phyloP scores from a whole-genome alignment of 129 eudicot genomes.

The sunflower (Helianthus annuus) region DNA sequence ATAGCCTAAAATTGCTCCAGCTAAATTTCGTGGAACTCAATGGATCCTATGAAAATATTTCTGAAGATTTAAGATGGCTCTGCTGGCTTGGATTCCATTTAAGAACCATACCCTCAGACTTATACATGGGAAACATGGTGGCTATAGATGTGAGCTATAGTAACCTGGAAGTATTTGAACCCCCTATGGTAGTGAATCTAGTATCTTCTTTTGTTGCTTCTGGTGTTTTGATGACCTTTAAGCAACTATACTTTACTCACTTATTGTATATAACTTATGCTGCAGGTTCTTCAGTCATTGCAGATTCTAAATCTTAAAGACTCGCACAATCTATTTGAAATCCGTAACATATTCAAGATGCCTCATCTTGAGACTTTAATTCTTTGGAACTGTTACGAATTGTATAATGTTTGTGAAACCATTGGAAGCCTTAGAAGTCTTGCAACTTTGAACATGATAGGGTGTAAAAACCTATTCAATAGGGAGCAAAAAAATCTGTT shows the following conservation, averaged over 20 bases:
- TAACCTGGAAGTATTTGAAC: slow-evolving; percentile 7
- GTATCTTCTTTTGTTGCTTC: not conserved
- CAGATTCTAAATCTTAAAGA: slow-evolving; percentile 36
- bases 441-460: slow-evolving; percentile 11
- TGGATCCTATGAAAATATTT: not conserved
- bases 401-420: slow-evolving; percentile 23
- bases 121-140: too few relatives aligned
- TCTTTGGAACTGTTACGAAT: slow-evolving; percentile 15
- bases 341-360: slow-evolving; percentile 7
- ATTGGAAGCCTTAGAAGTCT: slow-evolving; percentile 10
- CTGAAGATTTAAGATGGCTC: not conserved
- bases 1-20: not conserved
- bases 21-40: not conserved
- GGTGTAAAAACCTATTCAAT: not conserved
- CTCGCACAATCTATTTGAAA: slow-evolving; percentile 1
- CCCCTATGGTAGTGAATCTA: not conserved
- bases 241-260: not conserved
- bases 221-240: slow-evolving; percentile 8
- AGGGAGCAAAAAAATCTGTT: not conserved
- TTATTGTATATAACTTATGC: not conserved
- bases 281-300: slow-evolving; percentile 26
- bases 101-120: not conserved
- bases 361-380: slow-evolving; percentile 33
- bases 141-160: not conserved
- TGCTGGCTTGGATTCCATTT: slow-evolving; percentile 3